Percentiles rank a stretch among this genome's conserved stretches.
These are phyloP conservation scores for Excoecaria cochinchinensis DNA, from an alignment of 345 rosid genomes.

Conservation along the genomic window DNA sequence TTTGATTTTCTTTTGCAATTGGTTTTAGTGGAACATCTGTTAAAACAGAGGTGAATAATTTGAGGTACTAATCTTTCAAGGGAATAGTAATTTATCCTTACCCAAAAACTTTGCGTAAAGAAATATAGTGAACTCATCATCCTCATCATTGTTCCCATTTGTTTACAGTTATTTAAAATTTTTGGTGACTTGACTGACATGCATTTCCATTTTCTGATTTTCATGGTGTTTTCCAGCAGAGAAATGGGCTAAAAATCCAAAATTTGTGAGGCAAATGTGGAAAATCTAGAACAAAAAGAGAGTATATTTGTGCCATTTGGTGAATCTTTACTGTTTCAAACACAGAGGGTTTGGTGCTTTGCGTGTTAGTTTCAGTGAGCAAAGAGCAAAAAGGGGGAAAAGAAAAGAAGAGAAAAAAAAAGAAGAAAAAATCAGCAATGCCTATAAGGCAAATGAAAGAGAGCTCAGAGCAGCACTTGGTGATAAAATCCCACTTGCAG, in stretches of 20 bases:
- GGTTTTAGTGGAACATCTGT: constrained; percentile 15
- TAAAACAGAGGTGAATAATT: constrained; percentile 33
- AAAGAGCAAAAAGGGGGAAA: constrained; percentile 6
- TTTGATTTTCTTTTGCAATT: not conserved
- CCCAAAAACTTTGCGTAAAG: constrained; percentile 26
- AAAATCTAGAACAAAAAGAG: constrained; percentile 20
- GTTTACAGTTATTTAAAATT: constrained; percentile 24
- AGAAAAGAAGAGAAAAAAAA: not conserved
- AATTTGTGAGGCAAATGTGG: constrained; percentile 23
- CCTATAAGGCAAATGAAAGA: constrained; percentile 93
- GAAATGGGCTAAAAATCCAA: constrained; percentile 14
- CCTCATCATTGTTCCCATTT: constrained; percentile 30
- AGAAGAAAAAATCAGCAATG: constrained; percentile 36
- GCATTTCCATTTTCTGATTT: constrained; percentile 32
- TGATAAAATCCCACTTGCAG: constrained; percentile 65
- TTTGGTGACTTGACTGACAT: constrained; percentile 36
- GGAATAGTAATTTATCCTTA: constrained; percentile 36
- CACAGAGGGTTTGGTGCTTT: constrained; percentile 6
- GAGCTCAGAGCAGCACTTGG: constrained; percentile 62
- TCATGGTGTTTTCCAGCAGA: constrained; percentile 16
- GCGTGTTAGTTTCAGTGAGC: constrained; percentile 20
- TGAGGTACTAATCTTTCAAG: constrained; percentile 23
- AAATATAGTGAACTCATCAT: constrained; percentile 25
- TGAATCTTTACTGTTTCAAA: constrained; percentile 29
- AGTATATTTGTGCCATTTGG: constrained; percentile 30